A percentile compares a stretch with the other conserved stretches of the same genome.
These are phyloP conservation scores for Geopyxis carbonaria DNA, from an alignment of 495 filamentous ascomycete species.

Conservation along the genomic window DNA sequence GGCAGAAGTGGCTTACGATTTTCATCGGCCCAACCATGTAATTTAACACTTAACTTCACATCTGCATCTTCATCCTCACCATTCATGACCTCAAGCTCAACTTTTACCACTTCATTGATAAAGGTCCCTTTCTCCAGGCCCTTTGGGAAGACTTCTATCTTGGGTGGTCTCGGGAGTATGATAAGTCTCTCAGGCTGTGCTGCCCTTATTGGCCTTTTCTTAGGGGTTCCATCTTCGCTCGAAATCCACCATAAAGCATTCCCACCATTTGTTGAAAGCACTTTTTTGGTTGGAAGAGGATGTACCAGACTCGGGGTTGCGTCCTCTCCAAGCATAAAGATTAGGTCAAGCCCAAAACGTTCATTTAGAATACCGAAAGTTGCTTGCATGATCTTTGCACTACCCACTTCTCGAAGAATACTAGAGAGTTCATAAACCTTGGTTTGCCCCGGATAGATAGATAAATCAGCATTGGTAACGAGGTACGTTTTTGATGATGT, in stretches of 20 bases:
- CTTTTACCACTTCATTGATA: constrained; percentile 52
- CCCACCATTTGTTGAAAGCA: constrained; percentile 10
- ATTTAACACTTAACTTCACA: constrained; percentile 45
- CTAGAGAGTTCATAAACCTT: constrained; percentile 55
- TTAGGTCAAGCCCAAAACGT: constrained; percentile 50
- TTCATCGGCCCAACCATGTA: constrained; percentile 38
- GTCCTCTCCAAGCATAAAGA: constrained; percentile 33
- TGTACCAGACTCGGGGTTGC: constrained; percentile 19
- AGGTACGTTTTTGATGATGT: constrained; percentile 24
- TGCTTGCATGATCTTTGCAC: constrained; percentile 47
- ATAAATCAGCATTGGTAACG: constrained; percentile 45
- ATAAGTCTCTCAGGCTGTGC: constrained; percentile 37
- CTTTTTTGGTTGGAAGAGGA: constrained; percentile 24
- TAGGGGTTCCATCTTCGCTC: constrained; percentile 10
- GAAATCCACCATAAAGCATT: constrained; percentile 14
- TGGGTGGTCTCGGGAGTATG: constrained; percentile 78
- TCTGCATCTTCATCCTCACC: constrained; percentile 67
- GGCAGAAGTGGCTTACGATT: constrained; percentile 9
- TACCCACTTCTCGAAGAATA: constrained; percentile 63
- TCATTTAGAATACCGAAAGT: constrained; percentile 45
- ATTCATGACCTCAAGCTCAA: constrained; percentile 58
- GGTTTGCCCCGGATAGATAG: constrained; percentile 47
- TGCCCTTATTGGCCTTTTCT: constrained; percentile 33
- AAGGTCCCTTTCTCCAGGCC: constrained; percentile 53
- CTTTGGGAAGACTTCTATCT: constrained; percentile 55